phyloP scores from a whole-genome alignment of 2,329 filamentous ascomycete genomes.

The Colletotrichum shisoi region DNA sequence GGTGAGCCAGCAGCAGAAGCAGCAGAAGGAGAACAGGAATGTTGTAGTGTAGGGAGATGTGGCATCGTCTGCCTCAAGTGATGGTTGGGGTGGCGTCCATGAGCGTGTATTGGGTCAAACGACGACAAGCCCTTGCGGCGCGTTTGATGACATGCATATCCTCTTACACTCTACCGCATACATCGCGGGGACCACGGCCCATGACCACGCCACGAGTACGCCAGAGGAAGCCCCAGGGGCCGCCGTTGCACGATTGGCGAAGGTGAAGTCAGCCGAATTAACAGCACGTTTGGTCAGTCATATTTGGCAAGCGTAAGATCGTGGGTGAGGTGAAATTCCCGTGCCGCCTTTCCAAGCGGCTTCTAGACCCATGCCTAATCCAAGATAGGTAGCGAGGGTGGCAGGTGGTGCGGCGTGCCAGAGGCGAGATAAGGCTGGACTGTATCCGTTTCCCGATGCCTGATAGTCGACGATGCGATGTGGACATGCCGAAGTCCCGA shows the following conservation, averaged over 20 bases:
- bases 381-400: not conserved
- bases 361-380: not conserved
- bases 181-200: not conserved
- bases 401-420: not conserved
- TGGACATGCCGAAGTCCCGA: conserved; percentile 27
- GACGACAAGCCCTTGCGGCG: conserved; percentile 9
- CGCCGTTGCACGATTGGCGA: conserved; percentile 2
- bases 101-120: conserved; percentile 26
- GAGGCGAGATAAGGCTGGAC: not conserved
- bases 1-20: not conserved
- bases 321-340: conserved; percentile 19
- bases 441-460: not conserved
- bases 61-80: conserved; percentile 20
- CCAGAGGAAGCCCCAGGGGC: conserved; percentile 5
- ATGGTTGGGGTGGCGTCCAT: conserved; percentile 12
- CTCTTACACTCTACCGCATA: conserved; percentile 4
- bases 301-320: conserved; percentile 3
- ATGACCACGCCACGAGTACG: conserved; percentile 17
- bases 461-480: not conserved
- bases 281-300: conserved; percentile 14
- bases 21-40: not conserved
- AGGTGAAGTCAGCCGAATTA: conserved; percentile 7
- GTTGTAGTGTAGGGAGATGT: not conserved
- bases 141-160: conserved; percentile 29
- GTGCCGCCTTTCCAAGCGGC: not conserved